These are phyloP conservation scores for Verticillium nubilum DNA, from an alignment of 2,329 filamentous ascomycete genomes.

Conservation along the genomic window DNA sequence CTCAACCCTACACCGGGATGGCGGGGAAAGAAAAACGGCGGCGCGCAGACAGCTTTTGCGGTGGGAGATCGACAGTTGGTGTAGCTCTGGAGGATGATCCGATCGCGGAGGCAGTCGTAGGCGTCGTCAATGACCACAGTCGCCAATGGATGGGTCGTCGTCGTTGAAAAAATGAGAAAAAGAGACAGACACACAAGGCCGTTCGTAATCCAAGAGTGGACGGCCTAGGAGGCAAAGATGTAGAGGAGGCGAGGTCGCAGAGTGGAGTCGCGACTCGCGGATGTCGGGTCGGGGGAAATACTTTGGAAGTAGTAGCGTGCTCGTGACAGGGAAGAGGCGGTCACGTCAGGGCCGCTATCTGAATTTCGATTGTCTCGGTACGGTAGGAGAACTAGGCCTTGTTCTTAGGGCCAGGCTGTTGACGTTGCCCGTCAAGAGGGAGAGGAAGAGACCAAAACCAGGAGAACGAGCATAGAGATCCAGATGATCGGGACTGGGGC, in stretches of 20 bases:
- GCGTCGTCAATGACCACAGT: background rate
- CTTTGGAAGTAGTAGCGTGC: background rate
- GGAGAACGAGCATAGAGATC: background rate
- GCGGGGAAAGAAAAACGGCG: background rate
- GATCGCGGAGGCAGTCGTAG: background rate
- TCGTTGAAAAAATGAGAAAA: background rate
- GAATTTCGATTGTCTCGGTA: background rate
- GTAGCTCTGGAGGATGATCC: background rate
- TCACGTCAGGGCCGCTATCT: background rate
- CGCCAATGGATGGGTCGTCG: background rate
- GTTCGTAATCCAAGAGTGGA: background rate
- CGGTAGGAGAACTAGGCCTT: background rate
- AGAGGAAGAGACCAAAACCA: background rate
- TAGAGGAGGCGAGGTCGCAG: background rate
- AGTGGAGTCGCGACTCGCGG: background rate
- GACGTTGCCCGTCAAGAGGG: background rate
- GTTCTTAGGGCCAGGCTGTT: background rate
- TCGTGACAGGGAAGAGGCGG: background rate
- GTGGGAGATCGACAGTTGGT: background rate
- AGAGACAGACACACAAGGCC: background rate
- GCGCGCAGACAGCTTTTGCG: background rate
- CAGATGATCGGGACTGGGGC: background rate
- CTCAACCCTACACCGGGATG: background rate
- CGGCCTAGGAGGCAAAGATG: background rate
- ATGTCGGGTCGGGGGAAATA: background rate